Evolutionary conservation across 2,329 filamentous ascomycete species (phyloP), one percentile per base, ranked within the genome.

Genomic region (Uncinocarpus reesii): DNA sequence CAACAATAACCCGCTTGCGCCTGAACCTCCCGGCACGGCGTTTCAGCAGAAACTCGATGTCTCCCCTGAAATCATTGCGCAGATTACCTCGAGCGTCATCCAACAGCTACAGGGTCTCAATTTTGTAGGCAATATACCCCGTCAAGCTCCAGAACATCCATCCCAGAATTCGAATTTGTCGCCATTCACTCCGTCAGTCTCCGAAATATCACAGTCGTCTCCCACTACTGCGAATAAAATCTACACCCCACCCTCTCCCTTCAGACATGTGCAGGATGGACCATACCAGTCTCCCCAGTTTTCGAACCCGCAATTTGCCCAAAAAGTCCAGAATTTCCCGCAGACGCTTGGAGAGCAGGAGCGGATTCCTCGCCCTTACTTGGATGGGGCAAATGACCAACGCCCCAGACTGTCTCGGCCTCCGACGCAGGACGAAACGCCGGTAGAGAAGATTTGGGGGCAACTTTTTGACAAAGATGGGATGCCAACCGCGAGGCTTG

Each of bases 381-480:
- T 61, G 4, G 66, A 63, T 49, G 62, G 65, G 31, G 50, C 57
- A 3, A 65, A 62, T 42, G 65, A 65, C 26, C 55, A 60, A 44
- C 53, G 69, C 15, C 67, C 68, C 2, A 67, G 60, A 10, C 64
- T 65, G 7, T 58, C 60, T 13, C 62, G 68, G 23, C 61, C 66
- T 36, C 61, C 64, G 18, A 71, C 68, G 0, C 60, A 62, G 10
- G 77, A 79, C 51, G 62, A 74, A 52, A 80, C 76, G 1, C 76
- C 77, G 1, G 64, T 84, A 23, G 84, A 89, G 61, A 78, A 76
- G 60, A 81, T 81, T 60, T 94, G 87, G 87, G 83, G 85, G 4
- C 72, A 72, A 7, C 64, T 94, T 2, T 93, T 93, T 60, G 79
- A 84, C 40, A 69, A 72, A 2, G 72, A 80, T 23, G 83, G 81